Evolutionary conservation across 129 eudicot species (phyloP).

Genomic region (Artemisia tridentata): DNA sequence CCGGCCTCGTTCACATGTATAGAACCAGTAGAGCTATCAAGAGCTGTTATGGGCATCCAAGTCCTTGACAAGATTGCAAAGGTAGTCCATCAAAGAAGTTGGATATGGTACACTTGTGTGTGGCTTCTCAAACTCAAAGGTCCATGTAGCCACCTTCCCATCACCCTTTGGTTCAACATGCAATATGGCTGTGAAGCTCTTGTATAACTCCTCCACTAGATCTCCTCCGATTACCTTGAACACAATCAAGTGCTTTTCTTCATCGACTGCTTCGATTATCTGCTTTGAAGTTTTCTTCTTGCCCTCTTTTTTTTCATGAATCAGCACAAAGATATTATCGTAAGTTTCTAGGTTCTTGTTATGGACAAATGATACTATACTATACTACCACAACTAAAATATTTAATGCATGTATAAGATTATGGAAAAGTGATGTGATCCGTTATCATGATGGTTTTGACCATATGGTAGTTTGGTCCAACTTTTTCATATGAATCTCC

Average conservation of each 20-base stretch:
- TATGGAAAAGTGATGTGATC: too few relatives aligned
- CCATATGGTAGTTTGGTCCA: too few relatives aligned
- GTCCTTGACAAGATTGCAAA: conserved; percentile 23
- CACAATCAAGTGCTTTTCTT: conserved; percentile 14
- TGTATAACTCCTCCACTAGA: conserved; percentile 33
- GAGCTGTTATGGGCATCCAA: conserved; percentile 26
- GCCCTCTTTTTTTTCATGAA: conserved; percentile 20
- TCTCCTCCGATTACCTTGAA: conserved; percentile 56
- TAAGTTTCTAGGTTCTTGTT: background rate
- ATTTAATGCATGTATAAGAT: too few relatives aligned
- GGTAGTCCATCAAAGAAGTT: conserved; percentile 31
- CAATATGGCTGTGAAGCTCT: conserved; percentile 20
- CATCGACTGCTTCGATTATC: conserved; percentile 26
- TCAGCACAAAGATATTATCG: background rate
- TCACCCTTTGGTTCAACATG: conserved; percentile 38
- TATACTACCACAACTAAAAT: too few relatives aligned
- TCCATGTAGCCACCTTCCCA: conserved; percentile 28
- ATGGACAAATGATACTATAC: background rate
- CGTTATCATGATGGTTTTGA: too few relatives aligned
- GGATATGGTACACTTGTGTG: conserved; percentile 30
- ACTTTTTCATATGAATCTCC: too few relatives aligned
- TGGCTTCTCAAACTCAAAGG: conserved; percentile 37
- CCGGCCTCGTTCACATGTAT: too few relatives aligned
- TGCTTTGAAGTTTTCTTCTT: conserved; percentile 19
- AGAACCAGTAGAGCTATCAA: too few relatives aligned